A percentile compares a stretch with the other conserved stretches of the same genome.
Conservation (phyloP, 805 yeast species). For the Blastobotrys chiropterorum region DNA sequence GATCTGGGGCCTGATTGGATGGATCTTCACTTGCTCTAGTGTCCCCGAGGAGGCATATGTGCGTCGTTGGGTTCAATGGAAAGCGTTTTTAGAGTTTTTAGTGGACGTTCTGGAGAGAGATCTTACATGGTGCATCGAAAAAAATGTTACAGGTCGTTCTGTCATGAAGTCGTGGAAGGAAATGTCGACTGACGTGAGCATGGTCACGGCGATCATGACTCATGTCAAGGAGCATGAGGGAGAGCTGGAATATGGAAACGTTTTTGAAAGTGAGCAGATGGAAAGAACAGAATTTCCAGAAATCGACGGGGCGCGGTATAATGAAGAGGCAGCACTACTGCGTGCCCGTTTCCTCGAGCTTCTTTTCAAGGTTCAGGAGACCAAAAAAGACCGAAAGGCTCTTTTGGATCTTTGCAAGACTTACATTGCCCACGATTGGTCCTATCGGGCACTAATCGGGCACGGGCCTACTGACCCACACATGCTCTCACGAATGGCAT, state of each 20-base stretch:
- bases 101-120: slow-evolving; percentile 1
- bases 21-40: slow-evolving; percentile 14
- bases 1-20: slow-evolving; percentile 14
- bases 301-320: not conserved
- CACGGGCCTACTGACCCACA: not conserved
- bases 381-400: not conserved
- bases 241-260: not conserved
- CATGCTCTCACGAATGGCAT: not conserved
- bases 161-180: not conserved
- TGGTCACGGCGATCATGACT: not conserved
- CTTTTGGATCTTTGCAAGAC: not conserved
- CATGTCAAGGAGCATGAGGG: not conserved
- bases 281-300: not conserved
- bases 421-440: not conserved
- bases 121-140: slow-evolving; percentile 4
- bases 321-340: not conserved
- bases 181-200: not conserved
- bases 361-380: not conserved
- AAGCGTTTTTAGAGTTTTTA: slow-evolving; percentile 8
- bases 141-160: not conserved
- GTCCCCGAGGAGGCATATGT: slow-evolving; percentile 4
- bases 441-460: not conserved
- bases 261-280: not conserved
- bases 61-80: slow-evolving; percentile 12
- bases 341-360: slow-evolving; percentile 3